phyloP scores from a whole-genome alignment of 352 stramenopile species.

The Plasmopara viticola region DNA sequence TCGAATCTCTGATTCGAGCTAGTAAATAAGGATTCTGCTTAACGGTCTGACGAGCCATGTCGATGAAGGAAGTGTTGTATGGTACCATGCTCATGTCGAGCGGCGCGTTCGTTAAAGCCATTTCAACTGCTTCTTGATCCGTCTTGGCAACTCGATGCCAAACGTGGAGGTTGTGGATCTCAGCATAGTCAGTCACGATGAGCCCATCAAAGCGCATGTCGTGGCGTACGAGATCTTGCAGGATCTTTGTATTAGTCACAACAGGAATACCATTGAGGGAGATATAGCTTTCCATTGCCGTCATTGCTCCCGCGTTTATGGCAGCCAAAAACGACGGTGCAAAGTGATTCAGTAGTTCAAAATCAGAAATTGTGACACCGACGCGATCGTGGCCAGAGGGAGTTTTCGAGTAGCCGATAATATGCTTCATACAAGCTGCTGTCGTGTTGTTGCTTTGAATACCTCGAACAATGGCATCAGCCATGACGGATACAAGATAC shows the following conservation, averaged over 20 bases:
- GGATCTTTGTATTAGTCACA: slow-evolving; percentile 70
- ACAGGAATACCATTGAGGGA: slow-evolving; percentile 91
- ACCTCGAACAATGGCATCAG: slow-evolving; percentile 62
- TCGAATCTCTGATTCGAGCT: slow-evolving; percentile 50
- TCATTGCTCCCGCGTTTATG: slow-evolving; percentile 70
- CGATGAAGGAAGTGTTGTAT: slow-evolving; percentile 43
- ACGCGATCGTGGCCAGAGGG: slow-evolving; percentile 76
- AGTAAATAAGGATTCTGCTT: slow-evolving; percentile 29
- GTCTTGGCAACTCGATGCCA: slow-evolving; percentile 51
- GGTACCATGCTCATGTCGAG: slow-evolving; percentile 92
- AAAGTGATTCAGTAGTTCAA: slow-evolving; percentile 82
- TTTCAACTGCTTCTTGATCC: slow-evolving; percentile 52
- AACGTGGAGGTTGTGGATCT: slow-evolving; percentile 86
- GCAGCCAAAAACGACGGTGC: slow-evolving; percentile 78
- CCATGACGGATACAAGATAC: slow-evolving; percentile 76
- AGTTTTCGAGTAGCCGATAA: slow-evolving; percentile 86
- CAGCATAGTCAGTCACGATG: slow-evolving; percentile 89
- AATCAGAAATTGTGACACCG: slow-evolving; percentile 66
- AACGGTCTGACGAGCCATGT: slow-evolving; percentile 36
- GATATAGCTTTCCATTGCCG: slow-evolving; percentile 93
- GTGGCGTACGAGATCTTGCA: slow-evolving; percentile 78
- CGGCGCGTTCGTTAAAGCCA: slow-evolving; percentile 63
- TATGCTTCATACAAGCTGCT: slow-evolving; percentile 87
- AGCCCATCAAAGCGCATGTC: slow-evolving; percentile 85
- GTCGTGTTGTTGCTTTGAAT: slow-evolving; percentile 66